A percentile compares a stretch with the other conserved stretches of the same genome.
phyloP scores from a whole-genome alignment of 768 basidiomycete species.

The Mycena albidolilacea region DNA sequence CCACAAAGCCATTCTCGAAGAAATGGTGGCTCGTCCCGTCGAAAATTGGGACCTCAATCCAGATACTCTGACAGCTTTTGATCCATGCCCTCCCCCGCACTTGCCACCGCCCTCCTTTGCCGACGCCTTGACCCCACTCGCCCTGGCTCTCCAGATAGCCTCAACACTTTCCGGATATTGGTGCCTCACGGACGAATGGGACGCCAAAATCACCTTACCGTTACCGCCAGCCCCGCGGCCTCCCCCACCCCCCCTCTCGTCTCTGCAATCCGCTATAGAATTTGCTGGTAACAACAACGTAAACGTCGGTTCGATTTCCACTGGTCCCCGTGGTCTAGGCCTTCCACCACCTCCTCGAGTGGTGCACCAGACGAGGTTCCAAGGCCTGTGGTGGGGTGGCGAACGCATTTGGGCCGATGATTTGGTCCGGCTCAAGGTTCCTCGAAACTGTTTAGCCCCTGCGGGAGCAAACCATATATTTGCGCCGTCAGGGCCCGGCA shows the following conservation, averaged over 20 bases:
- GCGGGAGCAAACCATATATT: slow-evolving; percentile 71
- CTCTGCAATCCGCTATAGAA: slow-evolving; percentile 63
- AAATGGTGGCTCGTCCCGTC: slow-evolving; percentile 61
- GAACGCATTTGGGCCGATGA: slow-evolving; percentile 93
- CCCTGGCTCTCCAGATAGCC: slow-evolving; percentile 81
- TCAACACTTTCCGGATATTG: slow-evolving; percentile 74
- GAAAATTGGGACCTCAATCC: slow-evolving; percentile 57
- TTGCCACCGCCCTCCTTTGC: slow-evolving; percentile 54
- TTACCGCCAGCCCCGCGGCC: slow-evolving; percentile 49
- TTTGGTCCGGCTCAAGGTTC: slow-evolving; percentile 82
- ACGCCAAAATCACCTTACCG: slow-evolving; percentile 66
- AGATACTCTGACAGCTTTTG: slow-evolving; percentile 62
- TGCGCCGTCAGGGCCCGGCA: slow-evolving; percentile 74
- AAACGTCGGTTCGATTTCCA: slow-evolving; percentile 45
- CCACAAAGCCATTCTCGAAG: slow-evolving; percentile 64
- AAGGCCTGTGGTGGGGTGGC: slow-evolving; percentile 92
- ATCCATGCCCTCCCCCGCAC: slow-evolving; percentile 59
- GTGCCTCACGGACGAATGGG: slow-evolving; percentile 83
- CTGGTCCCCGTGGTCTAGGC: slow-evolving; percentile 31
- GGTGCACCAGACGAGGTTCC: slow-evolving; percentile 71
- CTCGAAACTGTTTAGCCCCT: slow-evolving; percentile 77
- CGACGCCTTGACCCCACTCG: slow-evolving; percentile 73
- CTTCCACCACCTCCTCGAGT: slow-evolving; percentile 44
- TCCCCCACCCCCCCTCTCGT: slow-evolving; percentile 41
- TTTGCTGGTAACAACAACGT: slow-evolving; percentile 61